These are phyloP conservation scores for Penstemon eatonii DNA, from an alignment of 257 asterid species.

Conservation along the genomic window DNA sequence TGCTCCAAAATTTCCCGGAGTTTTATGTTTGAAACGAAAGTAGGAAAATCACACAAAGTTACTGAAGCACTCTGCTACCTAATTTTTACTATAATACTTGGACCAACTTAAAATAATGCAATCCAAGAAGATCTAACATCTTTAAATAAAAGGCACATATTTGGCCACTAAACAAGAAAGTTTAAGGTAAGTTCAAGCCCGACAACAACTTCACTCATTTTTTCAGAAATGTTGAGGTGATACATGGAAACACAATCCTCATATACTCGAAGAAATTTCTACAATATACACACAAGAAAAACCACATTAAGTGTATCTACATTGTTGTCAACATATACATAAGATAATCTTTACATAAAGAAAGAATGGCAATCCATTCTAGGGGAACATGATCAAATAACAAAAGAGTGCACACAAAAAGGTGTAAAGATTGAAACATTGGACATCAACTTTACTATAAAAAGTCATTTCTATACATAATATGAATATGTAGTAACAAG, in stretches of 20 bases:
- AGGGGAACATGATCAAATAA: background rate
- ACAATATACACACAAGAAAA: background rate
- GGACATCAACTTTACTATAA: background rate
- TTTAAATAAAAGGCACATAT: background rate
- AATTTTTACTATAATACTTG: background rate
- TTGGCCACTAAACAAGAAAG: background rate
- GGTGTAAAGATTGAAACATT: background rate
- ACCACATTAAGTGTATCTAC: background rate
- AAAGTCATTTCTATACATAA: background rate
- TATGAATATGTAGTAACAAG: background rate
- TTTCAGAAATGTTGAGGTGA: background rate
- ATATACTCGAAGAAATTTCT: background rate
- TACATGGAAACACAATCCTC: background rate
- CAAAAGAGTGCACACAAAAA: background rate
- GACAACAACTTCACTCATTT: background rate
- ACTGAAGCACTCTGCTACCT: background rate
- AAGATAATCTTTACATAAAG: background rate
- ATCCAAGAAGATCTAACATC: background rate
- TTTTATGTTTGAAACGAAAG: too few relatives aligned
- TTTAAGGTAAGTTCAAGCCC: background rate
- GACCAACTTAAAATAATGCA: background rate
- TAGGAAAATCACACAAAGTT: too few relatives aligned
- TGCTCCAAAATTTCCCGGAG: too few relatives aligned
- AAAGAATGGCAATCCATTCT: background rate
- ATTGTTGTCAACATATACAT: background rate